Evolutionary conservation across 2,329 filamentous ascomycete species (phyloP).

Genomic region (Fusarium temperatum): DNA sequence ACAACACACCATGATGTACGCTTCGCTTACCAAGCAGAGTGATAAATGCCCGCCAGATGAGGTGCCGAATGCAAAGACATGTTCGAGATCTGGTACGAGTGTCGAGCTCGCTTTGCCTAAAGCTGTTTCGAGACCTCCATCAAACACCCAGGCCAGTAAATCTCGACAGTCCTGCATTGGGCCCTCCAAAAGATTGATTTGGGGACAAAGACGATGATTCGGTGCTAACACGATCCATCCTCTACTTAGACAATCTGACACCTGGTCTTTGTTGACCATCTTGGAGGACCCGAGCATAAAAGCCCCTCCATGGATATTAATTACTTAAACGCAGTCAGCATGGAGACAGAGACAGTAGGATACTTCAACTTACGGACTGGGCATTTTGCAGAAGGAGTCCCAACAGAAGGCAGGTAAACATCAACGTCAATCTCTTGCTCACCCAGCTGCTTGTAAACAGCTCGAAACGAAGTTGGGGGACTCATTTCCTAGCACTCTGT

Average conservation of each 20-base stretch:
- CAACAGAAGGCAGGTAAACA: neutral
- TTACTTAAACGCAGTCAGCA: neutral
- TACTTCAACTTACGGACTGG: neutral
- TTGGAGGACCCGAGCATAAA: slow-evolving; percentile 13
- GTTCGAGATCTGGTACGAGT: neutral
- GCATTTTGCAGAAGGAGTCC: accelerated
- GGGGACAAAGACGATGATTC: slow-evolving; percentile 5
- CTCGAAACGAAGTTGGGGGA: neutral
- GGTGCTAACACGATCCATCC: neutral
- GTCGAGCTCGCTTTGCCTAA: neutral
- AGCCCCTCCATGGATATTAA: slow-evolving; percentile 9
- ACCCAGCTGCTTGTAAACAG: neutral
- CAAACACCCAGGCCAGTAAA: neutral
- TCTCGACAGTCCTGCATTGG: slow-evolving; percentile 10
- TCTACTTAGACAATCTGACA: neutral
- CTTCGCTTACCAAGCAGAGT: neutral
- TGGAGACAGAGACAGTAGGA: accelerated
- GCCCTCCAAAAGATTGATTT: neutral
- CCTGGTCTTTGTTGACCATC: slow-evolving; percentile 12
- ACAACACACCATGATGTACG: accelerated
- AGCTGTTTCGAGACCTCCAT: neutral
- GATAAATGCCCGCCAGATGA: neutral
- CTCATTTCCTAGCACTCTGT: neutral
- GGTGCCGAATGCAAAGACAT: slow-evolving; percentile 12
- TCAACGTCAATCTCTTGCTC: neutral